Percentiles rank a stretch among this genome's conserved stretches.
phyloP scores from a whole-genome alignment of 345 rosid genomes.

The Noccaea caerulescens region DNA sequence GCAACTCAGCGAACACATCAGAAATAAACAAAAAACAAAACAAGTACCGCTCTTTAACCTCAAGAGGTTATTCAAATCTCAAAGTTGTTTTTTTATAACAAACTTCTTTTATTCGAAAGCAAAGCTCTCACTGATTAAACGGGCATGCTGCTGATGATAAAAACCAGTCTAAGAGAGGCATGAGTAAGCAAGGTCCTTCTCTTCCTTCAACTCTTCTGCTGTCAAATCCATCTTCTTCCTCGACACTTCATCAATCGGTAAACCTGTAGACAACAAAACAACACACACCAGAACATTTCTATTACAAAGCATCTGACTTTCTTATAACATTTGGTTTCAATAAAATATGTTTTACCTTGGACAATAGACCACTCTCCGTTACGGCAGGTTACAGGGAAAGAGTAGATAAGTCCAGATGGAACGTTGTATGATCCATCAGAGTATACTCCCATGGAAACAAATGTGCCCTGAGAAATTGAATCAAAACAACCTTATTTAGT shows the following conservation, averaged over 20 bases:
- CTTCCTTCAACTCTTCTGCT: slow-evolving; percentile 85
- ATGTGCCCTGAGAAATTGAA: slow-evolving; percentile 64
- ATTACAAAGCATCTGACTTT: neutral
- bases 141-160: neutral
- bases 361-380: slow-evolving; percentile 92
- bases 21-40: neutral
- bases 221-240: slow-evolving; percentile 96
- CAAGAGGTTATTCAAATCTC: neutral
- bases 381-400: slow-evolving; percentile 90
- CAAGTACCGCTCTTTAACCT: neutral
- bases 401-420: slow-evolving; percentile 92
- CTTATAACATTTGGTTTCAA: neutral
- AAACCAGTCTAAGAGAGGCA: slow-evolving; percentile 64
- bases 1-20: slow-evolving; percentile 11
- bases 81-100: neutral
- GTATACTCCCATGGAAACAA: slow-evolving; percentile 99
- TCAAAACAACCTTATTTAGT: neutral
- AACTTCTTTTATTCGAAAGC: slow-evolving; percentile 17
- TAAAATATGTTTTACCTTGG: slow-evolving; percentile 58
- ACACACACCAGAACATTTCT: slow-evolving; percentile 6
- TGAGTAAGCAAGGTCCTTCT: slow-evolving; percentile 94
- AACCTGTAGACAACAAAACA: slow-evolving; percentile 52
- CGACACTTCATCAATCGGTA: slow-evolving; percentile 76
- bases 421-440: slow-evolving; percentile 97
- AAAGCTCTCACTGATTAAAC: slow-evolving; percentile 18